phyloP scores from a whole-genome alignment of 345 rosid genomes.

The Adansonia digitata region DNA sequence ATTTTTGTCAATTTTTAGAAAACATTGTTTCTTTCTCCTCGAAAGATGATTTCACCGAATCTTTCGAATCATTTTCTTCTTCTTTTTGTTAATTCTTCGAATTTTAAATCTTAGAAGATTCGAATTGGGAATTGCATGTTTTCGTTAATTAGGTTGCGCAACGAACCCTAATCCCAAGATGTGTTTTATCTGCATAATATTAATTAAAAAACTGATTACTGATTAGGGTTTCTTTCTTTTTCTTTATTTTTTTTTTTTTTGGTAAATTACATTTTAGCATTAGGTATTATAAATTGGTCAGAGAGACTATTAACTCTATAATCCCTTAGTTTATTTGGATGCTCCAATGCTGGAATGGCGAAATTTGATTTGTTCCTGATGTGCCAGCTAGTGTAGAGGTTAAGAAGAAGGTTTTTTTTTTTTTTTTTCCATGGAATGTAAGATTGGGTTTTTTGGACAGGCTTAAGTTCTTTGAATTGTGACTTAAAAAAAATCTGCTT shows the following conservation, averaged over 20 bases:
- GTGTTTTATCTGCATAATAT: neutral
- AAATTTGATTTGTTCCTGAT: neutral
- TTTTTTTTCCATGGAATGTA: neutral
- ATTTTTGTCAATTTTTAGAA: neutral
- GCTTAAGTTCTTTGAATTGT: neutral
- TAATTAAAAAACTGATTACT: neutral
- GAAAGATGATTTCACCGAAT: neutral
- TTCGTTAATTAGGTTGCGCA: neutral
- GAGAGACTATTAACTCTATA: neutral
- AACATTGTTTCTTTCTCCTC: neutral
- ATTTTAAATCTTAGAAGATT: neutral
- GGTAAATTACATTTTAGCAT: neutral
- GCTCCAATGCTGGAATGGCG: neutral
- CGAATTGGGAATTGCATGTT: neutral
- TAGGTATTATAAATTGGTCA: neutral
- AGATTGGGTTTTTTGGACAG: neutral
- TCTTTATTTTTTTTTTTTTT: too few species aligned
- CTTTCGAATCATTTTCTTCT: neutral
- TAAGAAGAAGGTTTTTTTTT: neutral
- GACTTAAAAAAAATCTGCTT: conserved; percentile 2
- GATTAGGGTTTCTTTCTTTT: neutral
- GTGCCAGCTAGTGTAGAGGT: neutral
- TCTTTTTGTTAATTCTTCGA: neutral
- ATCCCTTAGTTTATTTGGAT: neutral
- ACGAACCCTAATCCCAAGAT: neutral